These are phyloP conservation scores for Malbranchea cinnamomea DNA, from an alignment of 2,329 filamentous ascomycete species.

Conservation along the genomic window DNA sequence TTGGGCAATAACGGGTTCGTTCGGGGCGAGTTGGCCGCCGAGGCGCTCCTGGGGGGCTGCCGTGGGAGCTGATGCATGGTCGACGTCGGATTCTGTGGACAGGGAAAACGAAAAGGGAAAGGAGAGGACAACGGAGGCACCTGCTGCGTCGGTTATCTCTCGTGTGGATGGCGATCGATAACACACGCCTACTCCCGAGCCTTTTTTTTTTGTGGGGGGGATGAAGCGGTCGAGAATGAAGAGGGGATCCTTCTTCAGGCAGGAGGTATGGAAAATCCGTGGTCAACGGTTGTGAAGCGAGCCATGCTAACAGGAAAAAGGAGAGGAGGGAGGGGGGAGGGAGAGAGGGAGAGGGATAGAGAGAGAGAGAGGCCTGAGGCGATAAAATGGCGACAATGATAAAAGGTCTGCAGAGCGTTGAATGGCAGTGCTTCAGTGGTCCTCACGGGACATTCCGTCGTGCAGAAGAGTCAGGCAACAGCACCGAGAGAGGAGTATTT, in stretches of 20 bases:
- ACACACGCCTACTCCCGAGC: too few relatives aligned
- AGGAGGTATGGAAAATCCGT: constrained; percentile 18
- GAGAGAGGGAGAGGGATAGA: constrained; percentile 1
- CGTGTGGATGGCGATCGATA: too few relatives aligned
- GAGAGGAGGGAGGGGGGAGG: constrained; percentile 4
- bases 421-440: too few relatives aligned
- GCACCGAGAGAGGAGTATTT: too few relatives aligned
- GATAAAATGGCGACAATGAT: too few relatives aligned
- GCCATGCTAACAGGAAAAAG: constrained; percentile 25
- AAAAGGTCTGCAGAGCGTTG: too few relatives aligned
- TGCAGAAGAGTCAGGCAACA: too few relatives aligned
- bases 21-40: constrained; percentile 56
- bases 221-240: constrained; percentile 1
- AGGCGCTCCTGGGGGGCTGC: too few relatives aligned
- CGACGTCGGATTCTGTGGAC: constrained; percentile 5
- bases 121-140: background rate
- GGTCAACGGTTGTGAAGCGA: constrained; percentile 15
- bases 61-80: constrained; percentile 86
- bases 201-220: constrained; percentile 1
- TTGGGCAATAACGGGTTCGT: constrained; percentile 59
- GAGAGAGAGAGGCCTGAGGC: background rate
- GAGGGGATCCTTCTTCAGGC: constrained; percentile 18
- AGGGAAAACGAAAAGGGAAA: background rate
- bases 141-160: too few relatives aligned
- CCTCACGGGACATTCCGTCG: too few relatives aligned